phyloP scores from a whole-genome alignment of 108 stramenopile species.

The Nitzschia sp. region DNA sequence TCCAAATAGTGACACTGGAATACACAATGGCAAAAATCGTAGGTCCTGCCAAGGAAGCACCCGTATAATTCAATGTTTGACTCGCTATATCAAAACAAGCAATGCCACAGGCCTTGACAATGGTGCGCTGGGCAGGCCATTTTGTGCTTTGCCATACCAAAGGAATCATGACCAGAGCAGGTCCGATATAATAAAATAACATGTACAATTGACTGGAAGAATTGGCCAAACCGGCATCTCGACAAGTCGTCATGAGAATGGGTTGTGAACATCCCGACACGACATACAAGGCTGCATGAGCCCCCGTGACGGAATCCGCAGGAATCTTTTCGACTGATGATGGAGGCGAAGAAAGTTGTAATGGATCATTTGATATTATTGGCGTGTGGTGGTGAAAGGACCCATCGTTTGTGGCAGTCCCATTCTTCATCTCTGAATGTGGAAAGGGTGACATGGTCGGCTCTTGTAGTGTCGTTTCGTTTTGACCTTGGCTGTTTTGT shows the following conservation, averaged over 20 bases:
- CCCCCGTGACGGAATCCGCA: not conserved
- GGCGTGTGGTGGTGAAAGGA: no score
- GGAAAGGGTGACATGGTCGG: no score
- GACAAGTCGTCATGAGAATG: slow-evolving; percentile 63
- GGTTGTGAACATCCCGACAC: slow-evolving; percentile 78
- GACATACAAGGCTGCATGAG: slow-evolving; percentile 50
- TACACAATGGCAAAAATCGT: slow-evolving; percentile 80
- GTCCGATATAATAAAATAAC: slow-evolving; percentile 73
- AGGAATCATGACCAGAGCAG: slow-evolving; percentile 35
- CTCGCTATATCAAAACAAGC: slow-evolving; percentile 63
- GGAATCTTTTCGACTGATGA: not conserved
- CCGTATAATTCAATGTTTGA: slow-evolving; percentile 66
- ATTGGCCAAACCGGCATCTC: slow-evolving; percentile 63
- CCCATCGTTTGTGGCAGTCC: no score
- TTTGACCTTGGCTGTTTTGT: no score
- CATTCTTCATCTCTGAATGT: no score
- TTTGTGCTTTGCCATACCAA: not conserved
- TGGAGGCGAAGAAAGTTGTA: not conserved
- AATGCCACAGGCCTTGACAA: slow-evolving; percentile 46
- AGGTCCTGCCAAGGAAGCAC: slow-evolving; percentile 68
- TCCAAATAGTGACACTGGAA: slow-evolving; percentile 70
- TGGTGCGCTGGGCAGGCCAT: slow-evolving; percentile 31
- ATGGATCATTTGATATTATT: not conserved
- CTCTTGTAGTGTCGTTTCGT: no score
- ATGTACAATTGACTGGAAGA: slow-evolving; percentile 73